Evolutionary conservation across 345 rosid species (phyloP), one percentile per base, ranked within the genome.

Genomic region (Salix caprea): DNA sequence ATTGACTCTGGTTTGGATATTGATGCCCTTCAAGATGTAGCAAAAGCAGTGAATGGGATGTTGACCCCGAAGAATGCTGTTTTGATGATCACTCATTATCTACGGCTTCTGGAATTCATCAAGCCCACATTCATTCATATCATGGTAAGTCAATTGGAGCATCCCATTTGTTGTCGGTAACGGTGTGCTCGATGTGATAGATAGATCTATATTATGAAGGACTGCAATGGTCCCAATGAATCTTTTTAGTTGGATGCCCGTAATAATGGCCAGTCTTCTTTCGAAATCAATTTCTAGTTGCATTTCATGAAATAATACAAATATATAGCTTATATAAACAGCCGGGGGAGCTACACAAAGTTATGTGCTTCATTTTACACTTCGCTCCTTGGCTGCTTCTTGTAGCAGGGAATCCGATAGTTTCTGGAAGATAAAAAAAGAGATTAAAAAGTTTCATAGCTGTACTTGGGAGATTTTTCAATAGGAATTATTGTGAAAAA

Each of bases 1-100:
- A 94, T 96, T 79, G 99, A 96, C 87, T 96, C 99, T 28, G 99
- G 99, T 24, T 84, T 96, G 81, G 98, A 93, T 81, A 86, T 94
- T 64, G 99, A 93, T 89, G 99, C 99, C 30, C 91, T 96, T 48
- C 82, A 75, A 81, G 99, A 96, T 82, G 98, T 93, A 73, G 98
- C 97, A 56, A 89, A 85, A 84, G 97, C 98, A 26, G 99, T 96
- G 77, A 96, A 96, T 58, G 97, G 91, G 54, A 88, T 92, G 76
- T 86, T 96, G 88, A 91, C 95, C 18, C 89, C 91, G 19, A 87
- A 85, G 66, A 96, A 96, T 84, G 91, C 98, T 54, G 90, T 96
- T 73, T 74, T 96, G 85, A 94, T 96, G 91, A 92, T 96, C 67
- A 96, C 98, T 5, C 99, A 96, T 80, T 96, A 96, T 88, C 88